Base-by-base conservation (phyloP, 257 asterid species). In the Galeopsis tetrahit region DNA sequence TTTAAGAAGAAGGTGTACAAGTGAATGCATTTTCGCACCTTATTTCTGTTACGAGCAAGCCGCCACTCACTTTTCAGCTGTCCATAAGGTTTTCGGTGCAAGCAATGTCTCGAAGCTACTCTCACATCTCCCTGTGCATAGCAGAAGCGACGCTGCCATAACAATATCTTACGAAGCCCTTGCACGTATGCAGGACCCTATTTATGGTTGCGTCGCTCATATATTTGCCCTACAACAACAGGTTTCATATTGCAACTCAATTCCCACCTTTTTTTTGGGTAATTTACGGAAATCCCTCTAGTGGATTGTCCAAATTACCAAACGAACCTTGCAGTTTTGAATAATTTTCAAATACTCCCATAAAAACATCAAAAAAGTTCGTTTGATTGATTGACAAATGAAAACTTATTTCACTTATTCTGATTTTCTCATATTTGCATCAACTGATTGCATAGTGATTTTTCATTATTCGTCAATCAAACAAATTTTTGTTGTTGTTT, bases 31-130 rank as follows among this genome's bases (percentile, higher is more conserved):
- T 28, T 90, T 90, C 67, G 90, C 89, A 9, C 96, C 95, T 69
- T 86, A 83, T 73, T 90, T 90, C 79, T 53, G 77, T 32, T 87
- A 84, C 13, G 90, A 84, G 5, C 82, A 90, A 46, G 92, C 89
- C 32, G 62, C 90, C 0, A 74, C 42, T 21, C 90, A 86, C 68
- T 90, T 90, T 61, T 81, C 86, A 4, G 95, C 92, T 0, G 92
- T 90, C 8, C 96, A 90, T 51, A 85, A 84, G 76, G 90, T 88
- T 15, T 90, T 90, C 10, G 95, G 96, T 4, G 92, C 96, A 6
- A 87, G 96, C 81, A 90, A 90, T 35, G 92, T 86, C 53, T 87
- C 96, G 4, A 90, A 90, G 79, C 70, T 86, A 5, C 64, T 90
- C 66, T 49, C 77, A 33, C 83, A 82, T 62, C 83, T 90, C 10